These are phyloP conservation scores for Apiotrichum siamense DNA, from an alignment of 1,284 basidiomycete genomes.

Conservation along the genomic window DNA sequence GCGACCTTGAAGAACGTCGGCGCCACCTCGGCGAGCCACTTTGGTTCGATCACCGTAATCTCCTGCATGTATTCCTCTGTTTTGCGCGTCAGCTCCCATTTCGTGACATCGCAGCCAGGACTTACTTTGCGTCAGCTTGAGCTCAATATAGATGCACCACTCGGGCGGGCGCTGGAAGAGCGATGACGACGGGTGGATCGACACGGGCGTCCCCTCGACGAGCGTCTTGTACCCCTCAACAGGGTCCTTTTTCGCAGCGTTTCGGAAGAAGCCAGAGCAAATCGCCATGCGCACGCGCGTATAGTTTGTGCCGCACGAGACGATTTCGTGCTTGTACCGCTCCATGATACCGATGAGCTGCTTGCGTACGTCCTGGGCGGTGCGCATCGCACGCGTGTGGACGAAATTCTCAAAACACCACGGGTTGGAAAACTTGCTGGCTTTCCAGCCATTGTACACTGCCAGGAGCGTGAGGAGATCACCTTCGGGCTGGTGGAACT, in stretches of 20 bases:
- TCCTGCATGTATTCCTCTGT: constrained; percentile 86
- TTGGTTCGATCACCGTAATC: constrained; percentile 89
- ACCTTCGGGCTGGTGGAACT: constrained; percentile 70
- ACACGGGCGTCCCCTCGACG: constrained; percentile 94
- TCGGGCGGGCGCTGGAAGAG: constrained; percentile 89
- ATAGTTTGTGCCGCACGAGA: constrained; percentile 72
- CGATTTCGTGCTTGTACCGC: constrained; percentile 91
- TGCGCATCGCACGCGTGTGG: constrained; percentile 89
- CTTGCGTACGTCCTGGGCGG: constrained; percentile 97
- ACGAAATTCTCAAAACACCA: constrained; percentile 99
- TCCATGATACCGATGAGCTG: constrained; percentile 99
- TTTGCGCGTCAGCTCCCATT: no score
- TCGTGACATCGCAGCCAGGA: background rate
- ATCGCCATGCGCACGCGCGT: constrained; percentile 92
- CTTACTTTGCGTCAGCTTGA: constrained; percentile 63
- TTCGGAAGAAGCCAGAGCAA: constrained; percentile 92
- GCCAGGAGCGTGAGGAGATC: constrained; percentile 92
- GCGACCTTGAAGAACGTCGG: constrained; percentile 94
- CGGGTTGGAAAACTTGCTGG: constrained; percentile 87
- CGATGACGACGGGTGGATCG: constrained; percentile 94
- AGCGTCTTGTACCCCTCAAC: constrained; percentile 88
- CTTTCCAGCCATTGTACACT: constrained; percentile 98
- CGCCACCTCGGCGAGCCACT: constrained; percentile 97
- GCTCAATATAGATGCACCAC: constrained; percentile 70
- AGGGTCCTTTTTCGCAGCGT: constrained; percentile 80